These are phyloP conservation scores for Sporothrix brunneoviolacea DNA, from an alignment of 2,329 filamentous ascomycete species.

Conservation along the genomic window DNA sequence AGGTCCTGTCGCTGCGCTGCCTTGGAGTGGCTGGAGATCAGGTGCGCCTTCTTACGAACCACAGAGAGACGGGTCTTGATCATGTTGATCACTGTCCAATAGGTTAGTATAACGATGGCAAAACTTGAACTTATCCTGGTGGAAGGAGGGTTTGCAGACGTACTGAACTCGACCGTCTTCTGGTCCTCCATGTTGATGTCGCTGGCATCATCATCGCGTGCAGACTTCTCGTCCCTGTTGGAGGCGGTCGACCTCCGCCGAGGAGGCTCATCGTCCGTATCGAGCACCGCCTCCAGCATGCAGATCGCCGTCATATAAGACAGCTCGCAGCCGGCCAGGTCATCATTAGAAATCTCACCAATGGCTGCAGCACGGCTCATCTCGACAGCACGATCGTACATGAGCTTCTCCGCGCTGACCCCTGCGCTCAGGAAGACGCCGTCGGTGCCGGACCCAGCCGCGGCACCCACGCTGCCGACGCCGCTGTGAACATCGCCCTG, in stretches of 20 bases:
- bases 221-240: conserved; percentile 34
- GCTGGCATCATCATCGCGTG: conserved; percentile 35
- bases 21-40: conserved; percentile 53
- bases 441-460: conserved; percentile 57
- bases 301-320: conserved; percentile 89
- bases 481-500: conserved; percentile 38
- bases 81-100: conserved; percentile 52
- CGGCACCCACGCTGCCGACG: conserved; percentile 45
- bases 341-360: conserved; percentile 89
- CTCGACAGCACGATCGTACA: conserved; percentile 95
- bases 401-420: conserved; percentile 89
- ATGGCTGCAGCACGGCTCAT: conserved; percentile 95
- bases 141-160: conserved; percentile 25
- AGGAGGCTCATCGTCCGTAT: conserved; percentile 61
- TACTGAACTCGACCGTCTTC: conserved; percentile 66
- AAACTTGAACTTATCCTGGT: too few relatives aligned
- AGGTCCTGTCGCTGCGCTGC: conserved; percentile 38
- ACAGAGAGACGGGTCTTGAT: conserved; percentile 48
- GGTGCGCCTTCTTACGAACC: conserved; percentile 54
- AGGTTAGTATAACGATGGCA: too few relatives aligned
- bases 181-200: conserved; percentile 63
- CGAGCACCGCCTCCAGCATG: conserved; percentile 91
- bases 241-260: conserved; percentile 24
- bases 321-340: conserved; percentile 80
- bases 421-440: conserved; percentile 80